Base-by-base conservation (phyloP, 2,329 filamentous ascomycete genomes). In the Metarhizium brunneum region DNA sequence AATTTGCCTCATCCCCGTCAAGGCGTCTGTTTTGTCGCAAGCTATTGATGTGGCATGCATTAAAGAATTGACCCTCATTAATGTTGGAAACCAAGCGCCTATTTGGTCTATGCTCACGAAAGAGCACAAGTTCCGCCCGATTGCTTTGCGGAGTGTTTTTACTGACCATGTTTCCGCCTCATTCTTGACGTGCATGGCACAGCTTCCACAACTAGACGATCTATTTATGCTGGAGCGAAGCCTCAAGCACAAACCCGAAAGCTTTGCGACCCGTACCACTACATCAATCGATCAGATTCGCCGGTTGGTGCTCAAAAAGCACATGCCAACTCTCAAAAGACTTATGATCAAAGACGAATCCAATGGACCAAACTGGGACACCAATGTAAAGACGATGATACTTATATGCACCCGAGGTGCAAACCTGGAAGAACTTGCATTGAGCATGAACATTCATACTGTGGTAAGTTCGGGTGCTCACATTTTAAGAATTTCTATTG, bases 291-390 rank as follows among this genome's bases (percentile, higher is more conserved):
- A 79, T n/a, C 76, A 83, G 54, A 86, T 87, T 54, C 76, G 81
- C 4, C 75, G 75, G 14, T 62, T 78, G 16, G 76, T 81, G 0
- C 71, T 87, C 30, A 78, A 75, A 65, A 84, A 79, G 68, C 84
- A 87, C 63, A 72, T 81, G 55, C 62, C 63, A 11, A 77, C 72
- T 1, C 67, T 87, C 18, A 77, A 74, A 63, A 72, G 79, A 11
- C 66, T 87, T 18, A 79, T 85, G 74, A 78, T 87, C 60, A 80
- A 81, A 62, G 83, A 86, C 60, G 74, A 82, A 52, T 66, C 68
- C 2, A 66, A 65, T 35, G 73, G 75, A 48, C 64, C 68, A 6
- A 68, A 70, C 6, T 87, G 84, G 84, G 82, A 85, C 62, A 61
- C 77, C 4, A 76, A 85, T 55, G 72, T 77, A 48, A 81, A 78